A percentile compares a stretch with the other conserved stretches of the same genome.
phyloP scores from a whole-genome alignment of 129 eudicot species.

The Kitagawia praeruptora region DNA sequence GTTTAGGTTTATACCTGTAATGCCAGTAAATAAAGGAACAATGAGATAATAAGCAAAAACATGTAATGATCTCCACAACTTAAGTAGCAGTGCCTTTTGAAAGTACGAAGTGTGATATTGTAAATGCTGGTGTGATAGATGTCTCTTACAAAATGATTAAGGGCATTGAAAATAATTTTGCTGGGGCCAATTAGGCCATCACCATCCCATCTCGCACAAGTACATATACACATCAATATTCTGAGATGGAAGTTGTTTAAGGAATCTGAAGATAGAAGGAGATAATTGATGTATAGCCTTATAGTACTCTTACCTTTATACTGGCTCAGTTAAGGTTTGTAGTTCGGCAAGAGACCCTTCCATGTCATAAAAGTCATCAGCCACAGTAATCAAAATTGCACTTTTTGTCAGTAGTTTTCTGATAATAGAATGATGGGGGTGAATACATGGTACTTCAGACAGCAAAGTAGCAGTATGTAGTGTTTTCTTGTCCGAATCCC shows the following conservation, averaged over 20 bases:
- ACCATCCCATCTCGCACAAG: slow-evolving; percentile 48
- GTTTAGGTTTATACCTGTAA: too few species aligned
- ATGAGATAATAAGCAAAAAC: too few species aligned
- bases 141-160: slow-evolving; percentile 45
- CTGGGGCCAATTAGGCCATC: slow-evolving; percentile 44
- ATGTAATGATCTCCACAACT: too few species aligned
- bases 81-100: too few species aligned
- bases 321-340: slow-evolving; percentile 34
- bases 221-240: not conserved
- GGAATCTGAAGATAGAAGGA: not conserved
- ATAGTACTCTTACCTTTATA: slow-evolving; percentile 27
- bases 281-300: not conserved
- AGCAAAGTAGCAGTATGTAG: slow-evolving; percentile 45
- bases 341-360: slow-evolving; percentile 40
- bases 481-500: slow-evolving; percentile 75
- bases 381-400: slow-evolving; percentile 48
- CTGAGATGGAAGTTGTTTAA: not conserved
- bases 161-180: slow-evolving; percentile 42
- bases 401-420: slow-evolving; percentile 43
- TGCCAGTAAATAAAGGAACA: too few species aligned
- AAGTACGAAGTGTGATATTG: too few species aligned
- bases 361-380: slow-evolving; percentile 65
- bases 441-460: slow-evolving; percentile 26
- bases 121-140: too few species aligned
- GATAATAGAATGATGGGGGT: slow-evolving; percentile 37